Conservation (phyloP, 805 yeast species). For the Starmera caribaea region DNA sequence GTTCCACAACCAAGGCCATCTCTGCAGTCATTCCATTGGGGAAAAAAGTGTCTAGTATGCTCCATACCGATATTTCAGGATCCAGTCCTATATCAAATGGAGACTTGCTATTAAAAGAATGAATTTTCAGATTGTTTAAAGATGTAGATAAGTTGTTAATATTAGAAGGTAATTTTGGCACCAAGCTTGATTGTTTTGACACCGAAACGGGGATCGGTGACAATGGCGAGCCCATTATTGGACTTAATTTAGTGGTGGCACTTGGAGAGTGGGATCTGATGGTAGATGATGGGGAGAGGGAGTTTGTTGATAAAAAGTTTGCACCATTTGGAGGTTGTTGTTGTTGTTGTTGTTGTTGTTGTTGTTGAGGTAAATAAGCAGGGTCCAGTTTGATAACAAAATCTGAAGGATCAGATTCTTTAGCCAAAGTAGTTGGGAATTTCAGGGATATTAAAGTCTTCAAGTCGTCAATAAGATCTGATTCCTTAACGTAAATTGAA, state of each 20-base stretch:
- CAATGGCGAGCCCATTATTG: conserved; percentile 10
- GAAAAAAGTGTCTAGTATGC: conserved; percentile 45
- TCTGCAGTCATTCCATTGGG: conserved; percentile 61
- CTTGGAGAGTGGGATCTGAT: background rate
- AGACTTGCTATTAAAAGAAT: conserved; percentile 5
- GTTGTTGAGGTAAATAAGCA: conserved; percentile 1
- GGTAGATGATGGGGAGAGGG: conserved; percentile 1
- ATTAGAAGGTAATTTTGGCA: background rate
- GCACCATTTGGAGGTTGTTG: background rate
- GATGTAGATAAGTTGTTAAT: background rate
- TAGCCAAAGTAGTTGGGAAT: conserved; percentile 58
- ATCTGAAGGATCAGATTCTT: conserved; percentile 62
- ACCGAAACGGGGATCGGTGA: conserved; percentile 18
- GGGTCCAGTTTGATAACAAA: conserved; percentile 25
- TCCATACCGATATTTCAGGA: conserved; percentile 56
- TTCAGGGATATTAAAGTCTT: conserved; percentile 54
- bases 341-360: conserved; percentile 1
- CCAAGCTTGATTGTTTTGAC: conserved; percentile 5
- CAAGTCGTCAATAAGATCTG: conserved; percentile 74
- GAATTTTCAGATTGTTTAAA: conserved; percentile 6
- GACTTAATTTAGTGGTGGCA: background rate
- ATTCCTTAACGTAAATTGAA: conserved; percentile 47
- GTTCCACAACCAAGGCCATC: conserved; percentile 56
- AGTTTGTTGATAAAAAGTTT: background rate
- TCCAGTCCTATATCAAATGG: conserved; percentile 25